Evolutionary conservation across 176 grass and related monocot genomes (phyloP).

Genomic region (Avena eriantha): DNA sequence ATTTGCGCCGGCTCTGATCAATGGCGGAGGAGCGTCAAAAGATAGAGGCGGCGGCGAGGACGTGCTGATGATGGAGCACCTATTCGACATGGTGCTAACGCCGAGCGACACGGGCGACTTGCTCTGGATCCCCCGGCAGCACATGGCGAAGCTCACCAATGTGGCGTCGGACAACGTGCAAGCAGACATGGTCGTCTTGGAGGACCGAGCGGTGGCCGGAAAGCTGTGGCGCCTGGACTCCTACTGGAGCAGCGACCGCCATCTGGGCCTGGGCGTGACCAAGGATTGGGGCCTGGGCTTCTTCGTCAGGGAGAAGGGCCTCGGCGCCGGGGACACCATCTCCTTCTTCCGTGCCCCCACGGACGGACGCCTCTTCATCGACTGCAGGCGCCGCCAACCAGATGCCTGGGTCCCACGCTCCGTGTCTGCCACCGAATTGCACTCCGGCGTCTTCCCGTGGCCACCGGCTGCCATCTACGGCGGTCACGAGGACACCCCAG

Average conservation of each 20-base stretch:
- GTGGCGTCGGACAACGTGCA: constrained; percentile 39
- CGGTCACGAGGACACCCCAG: background rate
- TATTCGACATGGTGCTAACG: background rate
- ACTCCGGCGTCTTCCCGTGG: background rate
- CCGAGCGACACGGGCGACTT: background rate
- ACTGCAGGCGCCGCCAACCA: constrained; percentile 48
- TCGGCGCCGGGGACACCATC: constrained; percentile 59
- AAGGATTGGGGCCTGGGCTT: constrained; percentile 63
- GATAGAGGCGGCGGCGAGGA: background rate
- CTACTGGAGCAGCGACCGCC: constrained; percentile 61
- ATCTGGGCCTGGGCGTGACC: constrained; percentile 59
- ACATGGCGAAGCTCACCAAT: constrained; percentile 26
- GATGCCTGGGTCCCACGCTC: constrained; percentile 2
- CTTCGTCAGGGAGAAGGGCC: constrained; percentile 68
- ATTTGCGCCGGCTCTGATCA: background rate
- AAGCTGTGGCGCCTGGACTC: constrained; percentile 62
- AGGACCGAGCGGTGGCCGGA: constrained; percentile 54
- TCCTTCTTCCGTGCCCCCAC: constrained; percentile 58
- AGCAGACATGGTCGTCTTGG: constrained; percentile 42
- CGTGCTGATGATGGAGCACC: background rate
- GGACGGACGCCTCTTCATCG: constrained; percentile 55
- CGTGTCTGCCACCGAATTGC: background rate
- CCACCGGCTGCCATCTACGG: constrained; percentile 1
- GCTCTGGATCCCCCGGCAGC: background rate
- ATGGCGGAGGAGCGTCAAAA: background rate